A percentile compares a stretch with the other conserved stretches of the same genome.
Evolutionary conservation across 2,329 filamentous ascomycete genomes (phyloP).

Genomic region (Incumbomyces lentus): DNA sequence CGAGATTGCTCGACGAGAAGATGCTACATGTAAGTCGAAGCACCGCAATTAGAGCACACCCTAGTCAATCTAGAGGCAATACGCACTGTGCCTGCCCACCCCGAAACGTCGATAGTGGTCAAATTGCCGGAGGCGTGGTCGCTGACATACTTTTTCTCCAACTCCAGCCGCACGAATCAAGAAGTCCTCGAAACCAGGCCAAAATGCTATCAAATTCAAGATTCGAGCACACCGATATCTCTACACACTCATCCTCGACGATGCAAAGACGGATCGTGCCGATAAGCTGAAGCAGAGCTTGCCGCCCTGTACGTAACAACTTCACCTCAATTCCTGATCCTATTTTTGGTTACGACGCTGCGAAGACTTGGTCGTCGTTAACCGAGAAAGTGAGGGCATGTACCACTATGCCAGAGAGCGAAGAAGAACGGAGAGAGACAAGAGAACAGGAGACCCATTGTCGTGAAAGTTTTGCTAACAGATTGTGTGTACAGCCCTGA

Average conservation of each 20-base stretch:
- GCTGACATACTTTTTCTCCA: neutral
- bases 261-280: conserved; percentile 75
- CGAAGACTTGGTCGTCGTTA: conserved; percentile 2
- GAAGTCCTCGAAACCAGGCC: conserved; percentile 70
- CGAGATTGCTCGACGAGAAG: conserved; percentile 99
- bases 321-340: neutral
- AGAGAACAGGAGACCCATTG: neutral
- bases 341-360: neutral
- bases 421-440: neutral
- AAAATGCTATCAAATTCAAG: conserved; percentile 85
- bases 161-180: conserved; percentile 73
- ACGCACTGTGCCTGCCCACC: too few species aligned
- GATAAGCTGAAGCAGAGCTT: conserved; percentile 99
- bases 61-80: neutral
- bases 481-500: conserved; percentile 12
- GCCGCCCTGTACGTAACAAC: conserved; percentile 69
- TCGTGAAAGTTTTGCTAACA: conserved; percentile 7
- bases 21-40: conserved; percentile 83
- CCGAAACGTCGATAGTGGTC: too few species aligned
- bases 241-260: conserved; percentile 97
- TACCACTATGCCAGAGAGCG: too few species aligned
- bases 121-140: neutral
- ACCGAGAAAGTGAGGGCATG: neutral
- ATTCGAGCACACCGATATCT: conserved; percentile 94
- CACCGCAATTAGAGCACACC: neutral